A percentile compares a stretch with the other conserved stretches of the same genome.
These are phyloP conservation scores for Schoenoplectus tabernaemontani DNA, from an alignment of 202 grass and related monocot species.

Conservation along the genomic window DNA sequence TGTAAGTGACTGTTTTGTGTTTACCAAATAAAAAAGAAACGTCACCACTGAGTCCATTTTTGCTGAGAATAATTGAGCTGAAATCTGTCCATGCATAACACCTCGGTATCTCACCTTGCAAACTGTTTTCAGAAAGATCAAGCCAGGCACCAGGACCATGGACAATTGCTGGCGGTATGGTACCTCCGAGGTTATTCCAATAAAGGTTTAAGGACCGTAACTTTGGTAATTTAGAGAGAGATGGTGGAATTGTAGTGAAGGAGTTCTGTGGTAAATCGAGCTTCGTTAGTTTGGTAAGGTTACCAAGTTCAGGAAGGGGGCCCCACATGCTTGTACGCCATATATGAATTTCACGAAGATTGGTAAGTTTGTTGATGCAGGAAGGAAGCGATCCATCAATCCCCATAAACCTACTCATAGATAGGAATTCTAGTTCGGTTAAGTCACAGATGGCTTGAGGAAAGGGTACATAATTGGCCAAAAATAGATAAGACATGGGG, in stretches of 20 bases:
- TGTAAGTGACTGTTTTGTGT: neutral
- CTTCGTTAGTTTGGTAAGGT: neutral
- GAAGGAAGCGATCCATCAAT: neutral
- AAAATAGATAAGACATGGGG: neutral
- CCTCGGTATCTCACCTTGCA: neutral
- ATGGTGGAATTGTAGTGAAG: neutral
- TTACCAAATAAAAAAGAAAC: constrained; percentile 16
- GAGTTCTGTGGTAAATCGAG: neutral
- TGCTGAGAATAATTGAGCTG: neutral
- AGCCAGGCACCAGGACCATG: neutral
- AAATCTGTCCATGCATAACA: neutral
- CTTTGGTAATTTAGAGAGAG: neutral
- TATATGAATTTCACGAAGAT: constrained; percentile 24
- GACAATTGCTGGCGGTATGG: neutral
- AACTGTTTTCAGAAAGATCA: neutral
- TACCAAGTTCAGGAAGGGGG: constrained; percentile 18
- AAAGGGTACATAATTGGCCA: neutral
- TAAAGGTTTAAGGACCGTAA: neutral
- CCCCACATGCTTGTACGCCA: neutral
- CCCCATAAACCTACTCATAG: neutral
- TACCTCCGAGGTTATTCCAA: neutral
- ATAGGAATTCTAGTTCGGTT: constrained; percentile 3
- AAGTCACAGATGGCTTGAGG: constrained; percentile 34
- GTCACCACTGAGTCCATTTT: neutral
- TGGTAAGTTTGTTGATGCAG: constrained; percentile 24